Evolutionary conservation across 108 stramenopile genomes (phyloP).

Genomic region (Skeletonema tropicum): DNA sequence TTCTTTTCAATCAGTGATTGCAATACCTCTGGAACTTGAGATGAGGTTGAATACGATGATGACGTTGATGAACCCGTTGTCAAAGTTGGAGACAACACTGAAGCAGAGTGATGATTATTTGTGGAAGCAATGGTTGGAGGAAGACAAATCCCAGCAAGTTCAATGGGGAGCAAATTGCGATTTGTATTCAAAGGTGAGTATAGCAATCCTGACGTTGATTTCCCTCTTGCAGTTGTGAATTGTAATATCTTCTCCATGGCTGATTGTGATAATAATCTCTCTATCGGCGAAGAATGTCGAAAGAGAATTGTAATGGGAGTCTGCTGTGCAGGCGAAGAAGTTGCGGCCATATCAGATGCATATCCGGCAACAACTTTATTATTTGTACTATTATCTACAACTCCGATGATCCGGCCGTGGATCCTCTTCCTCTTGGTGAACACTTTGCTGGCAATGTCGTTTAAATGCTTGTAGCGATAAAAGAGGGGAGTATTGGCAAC

Average conservation of each 20-base stretch:
- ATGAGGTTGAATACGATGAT: not conserved
- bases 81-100: slow-evolving; percentile 4
- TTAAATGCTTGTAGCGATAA: slow-evolving; percentile 73
- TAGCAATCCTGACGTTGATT: slow-evolving; percentile 22
- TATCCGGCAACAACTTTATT: no score
- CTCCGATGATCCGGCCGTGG: slow-evolving; percentile 68
- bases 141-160: slow-evolving; percentile 30
- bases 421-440: slow-evolving; percentile 64
- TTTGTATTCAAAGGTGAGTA: slow-evolving; percentile 32
- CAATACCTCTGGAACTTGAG: slow-evolving; percentile 32
- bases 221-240: slow-evolving; percentile 3
- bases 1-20: slow-evolving; percentile 51
- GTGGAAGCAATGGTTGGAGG: not conserved
- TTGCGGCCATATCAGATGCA: not conserved
- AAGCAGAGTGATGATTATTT: slow-evolving; percentile 15
- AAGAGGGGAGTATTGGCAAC: slow-evolving; percentile 82
- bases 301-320: slow-evolving; percentile 56
- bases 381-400: slow-evolving; percentile 21
- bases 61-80: slow-evolving; percentile 6
- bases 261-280: slow-evolving; percentile 58
- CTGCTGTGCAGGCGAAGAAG: not conserved
- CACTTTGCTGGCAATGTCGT: slow-evolving; percentile 62
- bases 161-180: slow-evolving; percentile 56
- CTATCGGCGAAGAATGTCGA: slow-evolving; percentile 76
- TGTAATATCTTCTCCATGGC: slow-evolving; percentile 61